Base-by-base conservation (phyloP, 2,329 filamentous ascomycete genomes). In the Neonectria coccinea region DNA sequence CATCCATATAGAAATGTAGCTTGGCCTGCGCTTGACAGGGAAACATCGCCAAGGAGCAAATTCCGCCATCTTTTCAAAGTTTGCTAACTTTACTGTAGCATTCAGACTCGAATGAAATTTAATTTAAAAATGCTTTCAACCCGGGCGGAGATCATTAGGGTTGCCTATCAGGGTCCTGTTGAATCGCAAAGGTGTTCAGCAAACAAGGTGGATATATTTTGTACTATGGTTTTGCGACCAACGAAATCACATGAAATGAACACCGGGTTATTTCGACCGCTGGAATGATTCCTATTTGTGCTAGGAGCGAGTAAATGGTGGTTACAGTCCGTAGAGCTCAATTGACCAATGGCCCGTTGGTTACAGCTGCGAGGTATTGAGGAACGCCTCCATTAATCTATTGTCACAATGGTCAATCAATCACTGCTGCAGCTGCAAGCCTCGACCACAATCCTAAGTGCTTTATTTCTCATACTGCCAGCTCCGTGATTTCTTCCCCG, bases 1-100 rank as follows among this genome's bases (percentile, higher is more conserved):
- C 51, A 20, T 8, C n/a, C 16, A 51, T 16, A 51, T 51, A 51
- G 48, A 51, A 51, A n/a, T 20, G 6, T 27, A n/a, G 48, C 10
- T 20, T 9, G 8, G 9, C 11, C 12, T 20, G 6, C 27, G 25
- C 12, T 11, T n/a, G n/a, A 3, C 4, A 51, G 33, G 9, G 18
- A 16, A n/a, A n/a, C 39, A 11, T 18, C 25, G 8, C 14, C 1
- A 39, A 39, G 5, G 14, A 39, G 7, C 3, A 12, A 2, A 39
- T 5, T 39, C 5, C 12, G 33, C 36, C 2, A 8, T 39, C 16
- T 9, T 42, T 5, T 3, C 6, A 10, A 42, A 20, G 39, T 18
- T 42, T 11, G 39, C 39, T 20, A 20, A 10, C 2, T 20, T 42
- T 42, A n/a, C 16, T 42, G 3, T 9, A 42, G n/a, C 39, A 4